Evolutionary conservation across 2,329 filamentous ascomycete genomes (phyloP).

Genomic region (Pestalotiopsis sp.): DNA sequence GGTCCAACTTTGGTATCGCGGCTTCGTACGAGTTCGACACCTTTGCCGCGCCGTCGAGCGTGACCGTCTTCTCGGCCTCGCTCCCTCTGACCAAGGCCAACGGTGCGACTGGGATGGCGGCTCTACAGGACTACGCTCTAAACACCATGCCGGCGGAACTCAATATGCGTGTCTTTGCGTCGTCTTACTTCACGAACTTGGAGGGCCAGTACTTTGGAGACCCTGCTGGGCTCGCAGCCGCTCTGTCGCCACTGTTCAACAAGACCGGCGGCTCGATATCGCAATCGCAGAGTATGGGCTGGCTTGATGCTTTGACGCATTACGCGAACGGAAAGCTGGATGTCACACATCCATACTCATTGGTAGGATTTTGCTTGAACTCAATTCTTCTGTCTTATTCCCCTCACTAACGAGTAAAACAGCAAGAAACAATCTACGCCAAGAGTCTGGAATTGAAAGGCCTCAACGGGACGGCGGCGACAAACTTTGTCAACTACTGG

Average conservation of each 20-base stretch:
- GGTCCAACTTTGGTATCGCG: constrained; percentile 35
- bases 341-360: constrained; percentile 30
- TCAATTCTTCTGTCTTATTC: neutral
- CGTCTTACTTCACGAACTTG: constrained; percentile 36
- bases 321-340: constrained; percentile 33
- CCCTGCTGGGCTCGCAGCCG: constrained; percentile 33
- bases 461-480: constrained; percentile 36
- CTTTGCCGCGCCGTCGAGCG: constrained; percentile 30
- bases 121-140: constrained; percentile 28
- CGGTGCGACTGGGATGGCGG: constrained; percentile 50
- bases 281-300: constrained; percentile 31
- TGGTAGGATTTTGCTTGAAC: constrained; percentile 23
- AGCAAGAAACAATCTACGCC: constrained; percentile 47
- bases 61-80: constrained; percentile 33
- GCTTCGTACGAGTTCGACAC: constrained; percentile 33
- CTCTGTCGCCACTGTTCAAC: constrained; percentile 36
- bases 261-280: constrained; percentile 36
- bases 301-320: constrained; percentile 34
- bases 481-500: constrained; percentile 42
- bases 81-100: constrained; percentile 29
- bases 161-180: constrained; percentile 44
- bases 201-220: constrained; percentile 42
- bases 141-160: constrained; percentile 41
- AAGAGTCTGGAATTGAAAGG: constrained; percentile 43
- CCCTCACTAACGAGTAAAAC: constrained; percentile 15